Evolutionary conservation across 176 grass and related monocot genomes (phyloP).

Genomic region (Aegilops bicornis): DNA sequence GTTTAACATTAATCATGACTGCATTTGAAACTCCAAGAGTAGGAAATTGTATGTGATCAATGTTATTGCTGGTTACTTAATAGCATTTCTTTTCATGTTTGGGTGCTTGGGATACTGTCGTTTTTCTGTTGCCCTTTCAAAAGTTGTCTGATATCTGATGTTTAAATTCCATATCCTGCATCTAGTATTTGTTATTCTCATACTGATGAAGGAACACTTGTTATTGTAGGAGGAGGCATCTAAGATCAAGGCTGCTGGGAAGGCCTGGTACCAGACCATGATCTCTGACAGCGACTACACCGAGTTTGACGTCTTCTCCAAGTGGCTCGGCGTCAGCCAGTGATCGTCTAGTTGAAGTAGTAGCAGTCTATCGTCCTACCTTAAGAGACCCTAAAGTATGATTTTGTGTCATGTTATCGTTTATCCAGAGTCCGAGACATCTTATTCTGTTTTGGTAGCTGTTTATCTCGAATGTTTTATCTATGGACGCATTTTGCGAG

Average conservation of each 20-base stretch:
- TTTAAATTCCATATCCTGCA: neutral
- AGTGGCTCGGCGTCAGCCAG: conserved; percentile 84
- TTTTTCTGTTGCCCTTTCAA: neutral
- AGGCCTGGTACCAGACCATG: conserved; percentile 87
- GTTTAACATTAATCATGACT: neutral
- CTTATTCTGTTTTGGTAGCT: conserved; percentile 20
- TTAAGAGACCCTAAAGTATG: neutral
- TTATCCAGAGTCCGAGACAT: conserved; percentile 6
- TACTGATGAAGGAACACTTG: neutral
- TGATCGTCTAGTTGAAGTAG: conserved; percentile 30
- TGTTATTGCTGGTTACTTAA: neutral
- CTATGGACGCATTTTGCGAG: neutral
- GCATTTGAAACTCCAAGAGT: neutral
- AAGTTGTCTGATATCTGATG: neutral
- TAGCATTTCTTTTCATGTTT: too few species aligned
- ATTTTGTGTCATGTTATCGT: conserved; percentile 1
- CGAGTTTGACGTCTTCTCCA: conserved; percentile 73
- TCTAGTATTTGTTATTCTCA: neutral
- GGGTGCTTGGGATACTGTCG: neutral
- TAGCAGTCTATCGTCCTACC: neutral
- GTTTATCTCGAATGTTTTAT: neutral
- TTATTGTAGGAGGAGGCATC: conserved; percentile 39
- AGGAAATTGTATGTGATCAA: neutral
- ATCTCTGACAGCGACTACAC: conserved; percentile 73
- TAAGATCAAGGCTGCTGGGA: conserved; percentile 64